Conservation (phyloP, 345 rosid genomes). For the Excoecaria agallocha region DNA sequence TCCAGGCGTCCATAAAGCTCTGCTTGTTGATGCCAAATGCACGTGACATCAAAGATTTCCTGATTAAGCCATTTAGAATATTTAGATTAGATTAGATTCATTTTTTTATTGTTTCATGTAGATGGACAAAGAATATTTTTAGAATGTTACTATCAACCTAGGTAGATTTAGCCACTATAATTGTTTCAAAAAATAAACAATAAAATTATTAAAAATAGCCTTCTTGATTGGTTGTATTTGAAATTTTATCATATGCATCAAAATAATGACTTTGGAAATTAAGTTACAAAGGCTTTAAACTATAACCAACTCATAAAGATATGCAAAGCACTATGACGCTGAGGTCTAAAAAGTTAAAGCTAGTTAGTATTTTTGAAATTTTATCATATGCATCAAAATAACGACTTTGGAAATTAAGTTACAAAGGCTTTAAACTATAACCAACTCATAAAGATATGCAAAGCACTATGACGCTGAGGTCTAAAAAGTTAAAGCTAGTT, state of each 20-base stretch:
- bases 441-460: too few species aligned
- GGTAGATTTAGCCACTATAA: background rate
- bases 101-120: conserved; percentile 2
- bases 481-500: too few species aligned
- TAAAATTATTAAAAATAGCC: background rate
- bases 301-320: background rate
- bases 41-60: conserved; percentile 22
- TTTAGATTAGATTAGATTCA: background rate
- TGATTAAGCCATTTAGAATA: too few species aligned
- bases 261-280: background rate
- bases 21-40: conserved; percentile 60
- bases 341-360: too few species aligned
- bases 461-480: too few species aligned
- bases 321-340: too few species aligned
- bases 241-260: background rate
- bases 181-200: background rate
- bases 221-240: background rate
- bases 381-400: background rate
- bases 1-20: conserved; percentile 44
- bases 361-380: too few species aligned
- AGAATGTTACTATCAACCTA: background rate
- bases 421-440: background rate
- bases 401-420: background rate
- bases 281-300: background rate
- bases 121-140: background rate